Percentiles rank a stretch among this genome's conserved stretches.
These are phyloP conservation scores for Arabidopsis suecica DNA, from an alignment of 345 rosid species.

Conservation along the genomic window DNA sequence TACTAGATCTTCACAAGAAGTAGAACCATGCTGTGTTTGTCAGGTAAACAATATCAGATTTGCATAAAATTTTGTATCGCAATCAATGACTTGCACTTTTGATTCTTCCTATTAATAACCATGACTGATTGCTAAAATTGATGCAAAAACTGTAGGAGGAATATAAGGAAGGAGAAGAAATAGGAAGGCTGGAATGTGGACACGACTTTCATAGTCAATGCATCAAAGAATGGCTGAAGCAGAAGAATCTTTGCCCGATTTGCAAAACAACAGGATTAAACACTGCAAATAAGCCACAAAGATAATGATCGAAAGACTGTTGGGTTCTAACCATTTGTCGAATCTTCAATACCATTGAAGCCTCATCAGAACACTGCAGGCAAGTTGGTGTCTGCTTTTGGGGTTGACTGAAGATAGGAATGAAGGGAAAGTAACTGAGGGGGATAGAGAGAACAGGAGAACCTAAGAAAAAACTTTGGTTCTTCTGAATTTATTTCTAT, in stretches of 20 bases:
- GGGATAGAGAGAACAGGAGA: constrained; percentile 18
- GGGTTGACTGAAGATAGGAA: constrained; percentile 32
- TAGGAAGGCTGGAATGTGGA: constrained; percentile 78
- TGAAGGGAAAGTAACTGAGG: constrained; percentile 29
- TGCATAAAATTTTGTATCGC: neutral
- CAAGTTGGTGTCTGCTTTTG: constrained; percentile 22
- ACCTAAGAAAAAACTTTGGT: constrained; percentile 6
- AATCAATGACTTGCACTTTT: neutral
- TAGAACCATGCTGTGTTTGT: constrained; percentile 88
- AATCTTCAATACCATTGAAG: constrained; percentile 24
- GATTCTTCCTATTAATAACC: neutral
- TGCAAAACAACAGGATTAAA: constrained; percentile 77
- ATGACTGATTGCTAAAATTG: constrained; percentile 6
- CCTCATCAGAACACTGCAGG: constrained; percentile 24
- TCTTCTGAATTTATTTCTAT: constrained; percentile 37
- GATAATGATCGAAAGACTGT: constrained; percentile 14
- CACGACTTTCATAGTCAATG: constrained; percentile 77
- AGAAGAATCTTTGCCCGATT: constrained; percentile 85
- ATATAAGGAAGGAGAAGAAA: constrained; percentile 62
- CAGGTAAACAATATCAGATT: constrained; percentile 55
- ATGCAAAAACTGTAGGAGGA: constrained; percentile 62
- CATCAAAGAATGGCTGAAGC: constrained; percentile 80
- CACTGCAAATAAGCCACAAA: constrained; percentile 46
- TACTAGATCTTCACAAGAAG: constrained; percentile 48
- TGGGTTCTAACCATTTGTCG: constrained; percentile 23